Base-by-base conservation (phyloP, 371 early-diverging fungal genomes). In the Lichtheimia hyalospora region DNA sequence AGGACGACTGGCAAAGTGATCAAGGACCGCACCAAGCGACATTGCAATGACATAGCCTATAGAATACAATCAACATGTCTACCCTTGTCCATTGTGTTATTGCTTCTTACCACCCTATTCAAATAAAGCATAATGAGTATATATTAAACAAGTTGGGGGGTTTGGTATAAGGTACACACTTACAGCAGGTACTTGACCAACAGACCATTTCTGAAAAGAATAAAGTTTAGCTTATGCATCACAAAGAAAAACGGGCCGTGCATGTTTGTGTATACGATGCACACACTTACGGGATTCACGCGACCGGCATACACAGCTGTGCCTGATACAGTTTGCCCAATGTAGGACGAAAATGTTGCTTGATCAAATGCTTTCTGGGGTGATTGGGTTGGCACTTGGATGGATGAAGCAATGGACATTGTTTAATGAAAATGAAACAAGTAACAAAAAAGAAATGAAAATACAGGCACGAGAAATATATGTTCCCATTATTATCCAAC, bases 121-220 rank as follows among this genome's bases (percentile, higher is more conserved):
- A 34, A n/a, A 27, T 39, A 44, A 16, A 13, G 28, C 48, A 51
- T 28, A 46, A 28, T 41, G n/a, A 14, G 43, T 20, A 39, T 18
- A n/a, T 51, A 18, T 34, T 20, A 15, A 28, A 16, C 8, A 18
- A 20, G 23, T 27, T 25, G 40, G n/a, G n/a, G 24, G n/a, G 20
- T n/a, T n/a, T n/a, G 13, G 15, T 39, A 3, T 16, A 16, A 42
- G 18, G 10, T 15, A 21, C 21, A 16, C 16, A 67, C 66, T 74
- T 78, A 75, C 78, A 54, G 71, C 63, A 16, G 78, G 75, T 1
- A 73, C 75, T 24, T 66, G 63, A 7, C 78, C 78, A 43, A 74
- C 63, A 23, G 66, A 62, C 72, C 72, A 77, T 41, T 59, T 41
- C 68, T 71, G 49, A 15, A 43, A 16, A 24, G 23, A 18, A 21